Conservation (phyloP, 1,139 yeast genomes). For the Geotrichum armillariae region DNA sequence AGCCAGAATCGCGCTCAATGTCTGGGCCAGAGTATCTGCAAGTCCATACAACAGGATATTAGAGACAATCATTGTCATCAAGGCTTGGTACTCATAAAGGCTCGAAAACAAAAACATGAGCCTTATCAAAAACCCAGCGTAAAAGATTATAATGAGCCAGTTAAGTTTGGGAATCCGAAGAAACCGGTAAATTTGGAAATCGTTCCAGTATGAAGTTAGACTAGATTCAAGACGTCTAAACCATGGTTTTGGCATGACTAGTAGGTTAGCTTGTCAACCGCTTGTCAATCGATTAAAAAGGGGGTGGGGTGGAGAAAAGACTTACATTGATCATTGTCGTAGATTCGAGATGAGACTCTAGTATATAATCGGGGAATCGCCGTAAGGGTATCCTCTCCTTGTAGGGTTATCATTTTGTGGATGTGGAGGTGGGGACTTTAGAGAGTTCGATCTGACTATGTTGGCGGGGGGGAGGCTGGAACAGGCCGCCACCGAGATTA, state of each 20-base stretch:
- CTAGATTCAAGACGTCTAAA: not conserved
- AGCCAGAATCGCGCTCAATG: constrained; percentile 44
- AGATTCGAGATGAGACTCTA: constrained; percentile 1
- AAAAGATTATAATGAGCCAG: constrained; percentile 37
- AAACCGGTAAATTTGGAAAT: constrained; percentile 27
- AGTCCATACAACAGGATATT: constrained; percentile 81
- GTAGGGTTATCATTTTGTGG: constrained; percentile 6
- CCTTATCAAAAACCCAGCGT: constrained; percentile 36
- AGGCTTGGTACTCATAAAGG: constrained; percentile 65
- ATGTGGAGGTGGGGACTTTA: no score
- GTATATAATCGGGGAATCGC: constrained; percentile 2
- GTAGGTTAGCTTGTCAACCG: no score
- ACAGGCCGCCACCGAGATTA: constrained; percentile 10
- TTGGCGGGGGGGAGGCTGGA: no score
- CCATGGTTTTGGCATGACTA: constrained; percentile 10
- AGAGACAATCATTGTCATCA: constrained; percentile 79
- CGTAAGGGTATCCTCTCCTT: constrained; percentile 12
- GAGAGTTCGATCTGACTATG: no score
- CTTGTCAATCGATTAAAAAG: no score
- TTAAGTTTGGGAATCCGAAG: constrained; percentile 38
- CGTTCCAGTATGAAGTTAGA: not conserved
- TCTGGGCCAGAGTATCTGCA: constrained; percentile 88
- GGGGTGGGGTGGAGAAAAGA: no score
- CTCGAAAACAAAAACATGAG: constrained; percentile 40
- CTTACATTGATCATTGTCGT: constrained; percentile 8